phyloP scores from a whole-genome alignment of 306 rosid species.

The Styphnolobium japonicum region DNA sequence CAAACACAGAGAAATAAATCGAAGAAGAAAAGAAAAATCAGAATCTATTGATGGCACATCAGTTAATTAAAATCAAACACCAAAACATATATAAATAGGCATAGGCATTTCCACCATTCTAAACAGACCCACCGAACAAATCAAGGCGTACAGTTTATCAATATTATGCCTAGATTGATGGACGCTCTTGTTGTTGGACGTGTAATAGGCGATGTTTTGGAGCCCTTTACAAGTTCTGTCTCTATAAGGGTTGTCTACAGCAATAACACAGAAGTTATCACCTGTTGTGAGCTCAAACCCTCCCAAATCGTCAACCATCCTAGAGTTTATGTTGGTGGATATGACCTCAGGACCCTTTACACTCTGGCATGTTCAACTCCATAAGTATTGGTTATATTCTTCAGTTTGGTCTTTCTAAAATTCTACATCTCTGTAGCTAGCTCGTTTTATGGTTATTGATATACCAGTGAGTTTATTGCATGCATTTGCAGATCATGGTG shows the following conservation, averaged over 20 bases:
- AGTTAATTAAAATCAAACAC: background rate
- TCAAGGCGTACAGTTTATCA: background rate
- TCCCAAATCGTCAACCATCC: constrained; percentile 19
- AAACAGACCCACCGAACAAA: background rate
- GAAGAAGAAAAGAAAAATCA: background rate
- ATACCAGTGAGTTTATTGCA: background rate
- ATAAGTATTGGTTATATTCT: background rate
- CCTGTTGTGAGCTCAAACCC: constrained; percentile 8
- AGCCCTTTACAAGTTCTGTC: constrained; percentile 8
- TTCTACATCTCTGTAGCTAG: background rate
- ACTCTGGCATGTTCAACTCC: constrained; percentile 15
- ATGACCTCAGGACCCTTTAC: constrained; percentile 10
- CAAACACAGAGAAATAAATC: background rate
- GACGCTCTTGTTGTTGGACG: constrained; percentile 23
- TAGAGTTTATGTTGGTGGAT: constrained; percentile 25
- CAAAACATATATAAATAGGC: background rate
- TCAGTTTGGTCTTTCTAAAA: background rate
- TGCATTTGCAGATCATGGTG: constrained; percentile 31
- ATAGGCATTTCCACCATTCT: background rate
- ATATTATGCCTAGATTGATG: background rate
- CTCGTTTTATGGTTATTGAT: background rate
- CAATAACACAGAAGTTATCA: constrained; percentile 4
- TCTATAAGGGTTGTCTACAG: background rate
- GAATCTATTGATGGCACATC: background rate
- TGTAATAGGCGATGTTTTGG: constrained; percentile 27